These are phyloP conservation scores for Phalaenopsis equestris DNA, from an alignment of 106 monocot species.

Conservation along the genomic window DNA sequence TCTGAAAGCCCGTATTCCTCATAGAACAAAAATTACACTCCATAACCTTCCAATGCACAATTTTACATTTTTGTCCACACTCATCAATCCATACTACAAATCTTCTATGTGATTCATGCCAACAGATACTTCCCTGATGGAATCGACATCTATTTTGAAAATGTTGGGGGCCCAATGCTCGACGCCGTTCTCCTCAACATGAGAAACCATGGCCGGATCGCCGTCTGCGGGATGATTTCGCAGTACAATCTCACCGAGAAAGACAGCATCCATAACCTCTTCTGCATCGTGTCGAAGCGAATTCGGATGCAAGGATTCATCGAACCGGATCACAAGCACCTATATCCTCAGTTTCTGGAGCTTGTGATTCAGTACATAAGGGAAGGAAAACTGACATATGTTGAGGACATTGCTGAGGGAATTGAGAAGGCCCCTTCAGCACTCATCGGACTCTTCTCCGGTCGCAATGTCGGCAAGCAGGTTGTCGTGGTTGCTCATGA, in stretches of 20 bases:
- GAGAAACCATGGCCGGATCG: conserved; percentile 30
- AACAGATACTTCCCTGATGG: conserved; percentile 50
- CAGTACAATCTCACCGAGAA: conserved; percentile 38
- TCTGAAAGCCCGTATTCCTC: too few relatives aligned
- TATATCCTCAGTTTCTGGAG: conserved; percentile 34
- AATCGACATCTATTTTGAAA: conserved; percentile 61
- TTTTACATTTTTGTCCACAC: too few relatives aligned
- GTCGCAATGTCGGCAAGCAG: conserved; percentile 48
- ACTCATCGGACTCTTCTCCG: conserved; percentile 36
- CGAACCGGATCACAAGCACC: conserved; percentile 12
- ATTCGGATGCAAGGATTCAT: conserved; percentile 46
- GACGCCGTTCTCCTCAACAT: conserved; percentile 57
- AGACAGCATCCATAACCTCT: conserved; percentile 29
- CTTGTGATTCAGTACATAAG: conserved; percentile 22
- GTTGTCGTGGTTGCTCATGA: conserved; percentile 30
- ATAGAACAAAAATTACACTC: too few relatives aligned
- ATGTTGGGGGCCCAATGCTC: conserved; percentile 52
- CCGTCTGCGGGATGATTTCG: conserved; percentile 43
- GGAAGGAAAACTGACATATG: conserved; percentile 29
- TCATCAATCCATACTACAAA: too few relatives aligned
- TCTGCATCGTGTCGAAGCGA: conserved; percentile 21
- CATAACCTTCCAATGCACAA: too few relatives aligned
- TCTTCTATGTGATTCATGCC: not conserved
- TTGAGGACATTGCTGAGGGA: conserved; percentile 41
- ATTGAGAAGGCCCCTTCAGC: conserved; percentile 41